Evolutionary conservation across 148 eudicot genomes (phyloP).

Genomic region (Hydrangea macrophylla): DNA sequence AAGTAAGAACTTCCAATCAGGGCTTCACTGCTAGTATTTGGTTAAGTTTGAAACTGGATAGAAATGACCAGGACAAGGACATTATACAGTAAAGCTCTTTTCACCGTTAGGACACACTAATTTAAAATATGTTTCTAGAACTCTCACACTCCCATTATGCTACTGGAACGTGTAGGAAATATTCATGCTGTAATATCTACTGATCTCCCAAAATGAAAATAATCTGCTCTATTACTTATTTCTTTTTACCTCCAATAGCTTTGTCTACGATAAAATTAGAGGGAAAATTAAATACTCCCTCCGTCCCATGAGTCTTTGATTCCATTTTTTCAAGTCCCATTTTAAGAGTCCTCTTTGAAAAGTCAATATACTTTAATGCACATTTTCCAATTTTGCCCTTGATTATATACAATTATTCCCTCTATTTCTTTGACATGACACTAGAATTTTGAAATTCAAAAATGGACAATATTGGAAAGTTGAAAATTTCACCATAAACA

Average conservation of each 20-base stretch:
- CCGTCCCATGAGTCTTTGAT: not conserved
- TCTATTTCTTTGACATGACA: no score
- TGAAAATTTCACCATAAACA: no score
- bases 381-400: not conserved
- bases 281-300: no score
- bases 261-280: no score
- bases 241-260: no score
- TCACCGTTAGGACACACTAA: not conserved
- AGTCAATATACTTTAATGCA: not conserved
- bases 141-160: constrained; percentile 2
- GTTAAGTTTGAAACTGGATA: not conserved
- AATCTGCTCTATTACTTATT: not conserved
- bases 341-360: not conserved
- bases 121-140: not conserved
- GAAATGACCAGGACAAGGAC: not conserved
- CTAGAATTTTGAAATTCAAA: no score
- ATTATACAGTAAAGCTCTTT: not conserved
- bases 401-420: not conserved
- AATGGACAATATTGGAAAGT: no score
- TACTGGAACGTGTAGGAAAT: not conserved
- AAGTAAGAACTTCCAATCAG: not conserved
- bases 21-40: not conserved
- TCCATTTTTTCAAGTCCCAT: not conserved
- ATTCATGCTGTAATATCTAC: not conserved
- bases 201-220: not conserved